Evolutionary conservation across 2,329 filamentous ascomycete genomes (phyloP), one percentile per base, ranked within the genome.

Genomic region (Ascochyta fabae): DNA sequence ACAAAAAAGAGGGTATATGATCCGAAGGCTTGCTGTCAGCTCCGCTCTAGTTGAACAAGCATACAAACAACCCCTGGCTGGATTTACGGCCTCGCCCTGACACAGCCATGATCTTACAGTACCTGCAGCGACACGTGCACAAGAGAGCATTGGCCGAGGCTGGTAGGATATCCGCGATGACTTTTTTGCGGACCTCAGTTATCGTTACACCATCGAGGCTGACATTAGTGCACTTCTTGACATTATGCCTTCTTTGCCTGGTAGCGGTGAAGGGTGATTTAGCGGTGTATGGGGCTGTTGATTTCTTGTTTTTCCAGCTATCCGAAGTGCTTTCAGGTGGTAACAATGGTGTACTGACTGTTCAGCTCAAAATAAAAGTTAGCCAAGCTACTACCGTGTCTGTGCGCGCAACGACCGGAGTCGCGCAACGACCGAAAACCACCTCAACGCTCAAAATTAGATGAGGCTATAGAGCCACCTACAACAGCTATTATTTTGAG

Each of bases 141-240:
- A 22, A 40, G 13, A 2, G 35, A 23, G 13, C 29, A 33, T 36
- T 41, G 29, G 7, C 41, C 16, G 31, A 13, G 3, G n/a, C 29
- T 29, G 23, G 35, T 23, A 22, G 34, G 24, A 9, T 16, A 3
- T 45, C 40, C 41, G 22, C 29, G 13, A 26, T 16, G 10, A 16
- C 26, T 24, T 40, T 31, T 9, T 35, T 26, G 39, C 23, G 34
- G 34, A 34, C 34, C 45, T 22, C 24, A 15, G 16, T 33, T 31
- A n/a, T 44, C 34, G 40, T 39, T 38, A 48, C 34, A 44, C 39
- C 19, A 34, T 22, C 44, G 26, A 44, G 34, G 51, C 51, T 54
- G 40, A 54, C 16, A 31, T 8, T 39, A 26, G 29, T 27, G 33
- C 51, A 33, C 13, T 24, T 24, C 19, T 22, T 5, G 13, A 26